These are phyloP conservation scores for Lactarius tabidus DNA, from an alignment of 768 basidiomycete species.

Conservation along the genomic window DNA sequence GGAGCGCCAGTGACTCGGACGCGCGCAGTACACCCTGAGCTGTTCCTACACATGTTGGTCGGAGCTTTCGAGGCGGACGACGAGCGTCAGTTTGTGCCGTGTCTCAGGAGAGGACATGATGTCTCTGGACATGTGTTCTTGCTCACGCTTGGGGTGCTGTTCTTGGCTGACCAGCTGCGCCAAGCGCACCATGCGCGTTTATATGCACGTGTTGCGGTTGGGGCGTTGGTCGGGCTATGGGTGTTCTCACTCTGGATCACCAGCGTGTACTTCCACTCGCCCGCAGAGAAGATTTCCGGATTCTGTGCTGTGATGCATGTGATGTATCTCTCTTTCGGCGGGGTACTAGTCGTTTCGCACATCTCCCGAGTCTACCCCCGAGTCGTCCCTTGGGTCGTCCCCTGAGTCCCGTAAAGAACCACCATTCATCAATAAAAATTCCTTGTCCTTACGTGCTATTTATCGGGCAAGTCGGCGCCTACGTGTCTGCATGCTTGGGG, in stretches of 20 bases:
- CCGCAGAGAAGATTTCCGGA: constrained; percentile 82
- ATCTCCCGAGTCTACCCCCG: too few species aligned
- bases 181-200: constrained; percentile 45
- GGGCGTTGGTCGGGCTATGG: constrained; percentile 57
- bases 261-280: constrained; percentile 86
- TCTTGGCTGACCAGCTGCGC: constrained; percentile 72
- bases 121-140: constrained; percentile 93
- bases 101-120: constrained; percentile 80
- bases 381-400: too few species aligned
- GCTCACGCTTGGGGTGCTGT: constrained; percentile 70
- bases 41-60: constrained; percentile 52
- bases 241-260: constrained; percentile 75
- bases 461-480: too few species aligned
- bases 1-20: constrained; percentile 53
- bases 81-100: constrained; percentile 44
- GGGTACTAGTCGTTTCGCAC: too few species aligned
- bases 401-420: too few species aligned
- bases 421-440: too few species aligned
- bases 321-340: constrained; percentile 34
- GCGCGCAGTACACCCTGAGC: constrained; percentile 54
- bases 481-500: too few species aligned
- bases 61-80: constrained; percentile 29
- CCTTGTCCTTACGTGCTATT: too few species aligned
- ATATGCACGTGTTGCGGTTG: constrained; percentile 44
- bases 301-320: too few species aligned